Conservation (phyloP, 768 basidiomycete species). For the Serendipita sp. region DNA sequence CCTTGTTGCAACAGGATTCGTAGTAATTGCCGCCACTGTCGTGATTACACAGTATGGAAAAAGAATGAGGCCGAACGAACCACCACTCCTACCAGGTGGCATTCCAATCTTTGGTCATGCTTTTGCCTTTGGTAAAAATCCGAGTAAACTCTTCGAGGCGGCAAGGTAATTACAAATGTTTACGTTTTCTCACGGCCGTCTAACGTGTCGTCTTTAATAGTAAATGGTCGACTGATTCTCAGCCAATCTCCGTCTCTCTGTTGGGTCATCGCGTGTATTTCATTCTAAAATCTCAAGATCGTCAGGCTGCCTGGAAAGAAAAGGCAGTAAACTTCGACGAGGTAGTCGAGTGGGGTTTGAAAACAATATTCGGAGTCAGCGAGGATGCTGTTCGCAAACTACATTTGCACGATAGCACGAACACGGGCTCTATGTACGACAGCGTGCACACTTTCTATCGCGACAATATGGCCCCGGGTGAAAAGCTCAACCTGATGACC, state of each 20-base stretch:
- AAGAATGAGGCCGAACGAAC: not conserved
- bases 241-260: not conserved
- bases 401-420: not conserved
- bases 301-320: not conserved
- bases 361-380: not conserved
- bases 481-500: not conserved
- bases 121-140: not conserved
- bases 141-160: not conserved
- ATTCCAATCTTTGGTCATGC: not conserved
- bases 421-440: not conserved
- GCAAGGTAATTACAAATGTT: not conserved
- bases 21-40: no score
- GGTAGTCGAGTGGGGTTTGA: not conserved
- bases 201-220: not conserved
- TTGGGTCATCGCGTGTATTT: not conserved
- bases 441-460: not conserved
- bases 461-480: not conserved
- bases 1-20: no score
- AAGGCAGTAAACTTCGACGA: not conserved
- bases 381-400: not conserved
- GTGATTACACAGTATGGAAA: no score
- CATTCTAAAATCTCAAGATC: not conserved
- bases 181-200: not conserved
- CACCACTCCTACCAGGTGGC: not conserved
- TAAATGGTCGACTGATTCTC: not conserved